Percentiles rank a stretch among this genome's conserved stretches.
These are phyloP conservation scores for Aegilops speltoides DNA, from an alignment of 176 grass and related monocot species.

Conservation along the genomic window DNA sequence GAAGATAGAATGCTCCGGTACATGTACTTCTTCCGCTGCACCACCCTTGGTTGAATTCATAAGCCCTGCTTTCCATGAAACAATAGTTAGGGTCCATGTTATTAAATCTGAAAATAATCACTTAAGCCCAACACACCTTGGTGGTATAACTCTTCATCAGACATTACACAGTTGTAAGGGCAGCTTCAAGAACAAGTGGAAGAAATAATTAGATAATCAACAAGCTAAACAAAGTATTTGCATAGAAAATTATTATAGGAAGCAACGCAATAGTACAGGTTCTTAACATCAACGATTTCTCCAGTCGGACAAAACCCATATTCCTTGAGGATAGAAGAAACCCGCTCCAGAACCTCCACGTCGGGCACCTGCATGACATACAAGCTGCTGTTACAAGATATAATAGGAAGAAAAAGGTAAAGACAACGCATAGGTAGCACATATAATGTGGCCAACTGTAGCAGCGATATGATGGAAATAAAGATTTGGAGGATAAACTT, in stretches of 20 bases:
- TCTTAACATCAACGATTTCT: not conserved
- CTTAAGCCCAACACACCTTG: not conserved
- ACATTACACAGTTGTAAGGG: not conserved
- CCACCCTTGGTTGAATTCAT: not conserved
- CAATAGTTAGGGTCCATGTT: not conserved
- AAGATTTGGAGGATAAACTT: not conserved
- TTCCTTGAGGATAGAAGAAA: conserved; percentile 8
- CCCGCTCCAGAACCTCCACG: not conserved
- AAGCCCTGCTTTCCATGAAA: conserved; percentile 1
- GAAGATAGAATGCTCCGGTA: not conserved
- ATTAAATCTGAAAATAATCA: not conserved
- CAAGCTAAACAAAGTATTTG: not conserved
- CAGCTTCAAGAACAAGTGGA: not conserved
- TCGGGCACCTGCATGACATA: not conserved
- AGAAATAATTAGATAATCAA: conserved; percentile 15
- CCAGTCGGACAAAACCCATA: not conserved
- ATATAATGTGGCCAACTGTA: not conserved
- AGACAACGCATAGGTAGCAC: not conserved
- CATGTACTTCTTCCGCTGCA: not conserved
- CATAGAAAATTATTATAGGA: not conserved
- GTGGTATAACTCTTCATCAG: not conserved
- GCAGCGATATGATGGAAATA: not conserved
- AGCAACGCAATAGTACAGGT: conserved; percentile 10
- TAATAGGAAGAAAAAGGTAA: not conserved
- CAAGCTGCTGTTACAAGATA: not conserved